Conservation (phyloP, 495 filamentous ascomycete species). For the Antarctomyces pellizariae region DNA sequence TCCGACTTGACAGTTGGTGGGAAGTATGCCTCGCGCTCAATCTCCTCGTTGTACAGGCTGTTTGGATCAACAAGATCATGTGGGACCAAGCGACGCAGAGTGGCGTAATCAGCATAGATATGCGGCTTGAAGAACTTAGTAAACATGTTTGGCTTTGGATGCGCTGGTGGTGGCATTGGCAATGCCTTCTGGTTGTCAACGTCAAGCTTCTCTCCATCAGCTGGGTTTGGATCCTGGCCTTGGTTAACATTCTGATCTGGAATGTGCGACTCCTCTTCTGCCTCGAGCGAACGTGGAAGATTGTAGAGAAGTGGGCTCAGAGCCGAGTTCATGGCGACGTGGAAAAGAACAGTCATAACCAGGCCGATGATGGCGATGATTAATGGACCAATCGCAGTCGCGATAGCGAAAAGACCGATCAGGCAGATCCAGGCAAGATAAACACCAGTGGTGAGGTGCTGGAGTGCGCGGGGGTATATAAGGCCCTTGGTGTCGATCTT, state of each 20-base stretch:
- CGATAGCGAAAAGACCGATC: slow-evolving; percentile 73
- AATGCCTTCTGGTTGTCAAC: slow-evolving; percentile 9
- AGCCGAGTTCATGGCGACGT: slow-evolving; percentile 56
- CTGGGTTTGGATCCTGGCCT: slow-evolving; percentile 12
- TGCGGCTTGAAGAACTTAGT: slow-evolving; percentile 59
- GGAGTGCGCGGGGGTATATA: slow-evolving; percentile 68
- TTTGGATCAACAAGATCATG: slow-evolving; percentile 19
- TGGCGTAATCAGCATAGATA: slow-evolving; percentile 44
- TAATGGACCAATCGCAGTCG: slow-evolving; percentile 46
- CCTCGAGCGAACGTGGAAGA: slow-evolving; percentile 38
- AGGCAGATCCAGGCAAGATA: slow-evolving; percentile 72
- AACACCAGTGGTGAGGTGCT: slow-evolving; percentile 73
- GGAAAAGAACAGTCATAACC: slow-evolving; percentile 59
- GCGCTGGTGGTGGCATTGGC: slow-evolving; percentile 9
- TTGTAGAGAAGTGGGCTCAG: slow-evolving; percentile 62
- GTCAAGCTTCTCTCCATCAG: slow-evolving; percentile 11
- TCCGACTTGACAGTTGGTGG: slow-evolving; percentile 43
- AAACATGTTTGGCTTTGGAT: slow-evolving; percentile 24
- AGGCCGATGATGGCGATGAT: slow-evolving; percentile 68
- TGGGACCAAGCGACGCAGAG: slow-evolving; percentile 51
- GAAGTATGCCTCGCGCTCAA: slow-evolving; percentile 48
- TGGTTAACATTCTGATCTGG: slow-evolving; percentile 15
- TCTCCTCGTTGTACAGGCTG: slow-evolving; percentile 30
- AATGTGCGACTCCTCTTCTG: slow-evolving; percentile 35
- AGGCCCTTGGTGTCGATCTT: slow-evolving; percentile 77